Conservation (phyloP, 805 yeast genomes). For the Spathaspora hagerdaliae region DNA sequence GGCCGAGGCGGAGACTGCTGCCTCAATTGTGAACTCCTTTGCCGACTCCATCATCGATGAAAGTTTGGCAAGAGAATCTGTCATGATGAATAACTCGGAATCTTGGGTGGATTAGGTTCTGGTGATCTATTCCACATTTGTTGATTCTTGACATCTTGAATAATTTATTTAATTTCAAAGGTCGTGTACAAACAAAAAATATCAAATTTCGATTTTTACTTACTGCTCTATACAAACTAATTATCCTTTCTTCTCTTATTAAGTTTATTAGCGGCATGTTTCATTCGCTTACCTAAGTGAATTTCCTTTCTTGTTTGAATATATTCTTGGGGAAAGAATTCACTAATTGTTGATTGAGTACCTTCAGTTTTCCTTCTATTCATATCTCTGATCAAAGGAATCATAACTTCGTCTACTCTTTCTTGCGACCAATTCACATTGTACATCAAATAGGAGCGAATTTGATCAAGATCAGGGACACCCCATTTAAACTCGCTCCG, state of each 20-base stretch:
- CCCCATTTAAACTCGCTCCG: slow-evolving; percentile 85
- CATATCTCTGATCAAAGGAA: slow-evolving; percentile 80
- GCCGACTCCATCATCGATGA: slow-evolving; percentile 79
- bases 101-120: no score
- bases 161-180: no score
- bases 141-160: no score
- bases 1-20: slow-evolving; percentile 75
- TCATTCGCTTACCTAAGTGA: slow-evolving; percentile 57
- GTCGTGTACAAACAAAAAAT: not conserved
- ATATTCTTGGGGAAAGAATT: slow-evolving; percentile 63
- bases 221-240: not conserved
- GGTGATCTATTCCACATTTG: no score
- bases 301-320: slow-evolving; percentile 43
- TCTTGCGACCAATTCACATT: slow-evolving; percentile 79
- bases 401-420: slow-evolving; percentile 73
- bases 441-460: slow-evolving; percentile 64
- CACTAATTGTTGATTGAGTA: slow-evolving; percentile 57
- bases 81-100: slow-evolving; percentile 17
- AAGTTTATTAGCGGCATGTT: slow-evolving; percentile 52
- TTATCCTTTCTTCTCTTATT: slow-evolving; percentile 18
- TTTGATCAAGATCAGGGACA: slow-evolving; percentile 72
- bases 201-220: no score
- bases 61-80: slow-evolving; percentile 53
- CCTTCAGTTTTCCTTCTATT: slow-evolving; percentile 57
- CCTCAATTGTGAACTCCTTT: slow-evolving; percentile 72